phyloP scores from a whole-genome alignment of 352 stramenopile genomes.

The Thalassiosira livingstoniorum region DNA sequence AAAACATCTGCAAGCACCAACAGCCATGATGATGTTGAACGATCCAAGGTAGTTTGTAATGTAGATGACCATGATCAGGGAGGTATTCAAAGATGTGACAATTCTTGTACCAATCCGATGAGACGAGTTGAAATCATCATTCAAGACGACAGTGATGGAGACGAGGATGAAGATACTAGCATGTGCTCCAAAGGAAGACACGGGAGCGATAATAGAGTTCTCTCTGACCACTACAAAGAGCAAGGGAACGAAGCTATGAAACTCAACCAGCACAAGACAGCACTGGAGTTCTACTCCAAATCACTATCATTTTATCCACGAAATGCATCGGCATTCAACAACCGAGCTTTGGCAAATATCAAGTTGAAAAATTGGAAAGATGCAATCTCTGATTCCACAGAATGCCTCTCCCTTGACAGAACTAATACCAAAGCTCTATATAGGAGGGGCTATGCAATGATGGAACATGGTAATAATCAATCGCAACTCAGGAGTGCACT shows the following conservation, averaged over 20 bases:
- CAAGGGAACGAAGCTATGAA: conserved; percentile 59
- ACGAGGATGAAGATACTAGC: not conserved
- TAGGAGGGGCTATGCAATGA: conserved; percentile 33
- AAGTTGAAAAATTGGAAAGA: conserved; percentile 26
- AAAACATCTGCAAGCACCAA: no score
- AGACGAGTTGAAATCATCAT: conserved; percentile 18
- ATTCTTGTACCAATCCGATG: conserved; percentile 1
- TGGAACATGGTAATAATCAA: not conserved
- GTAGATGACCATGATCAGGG: no score
- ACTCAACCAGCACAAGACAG: conserved; percentile 1
- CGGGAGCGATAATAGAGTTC: no score
- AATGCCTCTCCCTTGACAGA: conserved; percentile 10
- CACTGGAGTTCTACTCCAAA: conserved; percentile 38
- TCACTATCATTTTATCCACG: conserved; percentile 26
- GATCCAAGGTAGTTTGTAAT: no score
- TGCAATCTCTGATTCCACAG: conserved; percentile 31
- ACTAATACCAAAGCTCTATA: conserved; percentile 54
- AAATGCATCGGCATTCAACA: conserved; percentile 41
- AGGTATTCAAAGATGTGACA: no score
- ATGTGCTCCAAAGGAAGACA: no score
- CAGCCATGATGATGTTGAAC: no score
- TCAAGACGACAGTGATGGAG: not conserved
- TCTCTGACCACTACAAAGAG: no score
- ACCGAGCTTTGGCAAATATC: conserved; percentile 40
- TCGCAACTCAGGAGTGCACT: not conserved